These are phyloP conservation scores for Saturnispora saitoi DNA, from an alignment of 805 yeast species.

Conservation along the genomic window DNA sequence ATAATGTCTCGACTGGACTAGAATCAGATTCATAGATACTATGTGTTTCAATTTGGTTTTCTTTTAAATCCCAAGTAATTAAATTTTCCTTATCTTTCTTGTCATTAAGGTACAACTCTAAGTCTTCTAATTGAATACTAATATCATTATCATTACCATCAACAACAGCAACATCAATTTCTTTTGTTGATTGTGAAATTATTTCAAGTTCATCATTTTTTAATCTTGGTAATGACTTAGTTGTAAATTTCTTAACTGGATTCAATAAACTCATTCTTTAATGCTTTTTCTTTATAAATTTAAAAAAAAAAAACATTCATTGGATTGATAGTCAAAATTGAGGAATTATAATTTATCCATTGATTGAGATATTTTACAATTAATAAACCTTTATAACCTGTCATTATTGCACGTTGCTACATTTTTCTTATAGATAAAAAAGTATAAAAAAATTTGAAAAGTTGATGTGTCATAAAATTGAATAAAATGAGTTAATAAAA, in stretches of 20 bases:
- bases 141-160: background rate
- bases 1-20: constrained; percentile 11
- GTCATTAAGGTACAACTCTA: background rate
- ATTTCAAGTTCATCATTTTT: background rate
- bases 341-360: too few relatives aligned
- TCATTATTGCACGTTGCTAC: too few relatives aligned
- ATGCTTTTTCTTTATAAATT: background rate
- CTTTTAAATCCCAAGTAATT: background rate
- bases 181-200: background rate
- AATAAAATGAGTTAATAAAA: too few relatives aligned
- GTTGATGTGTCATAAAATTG: too few relatives aligned
- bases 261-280: background rate
- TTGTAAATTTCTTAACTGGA: background rate
- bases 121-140: background rate
- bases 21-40: constrained; percentile 10
- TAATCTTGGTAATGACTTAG: background rate
- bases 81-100: background rate
- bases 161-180: too few relatives aligned
- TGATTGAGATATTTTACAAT: too few relatives aligned
- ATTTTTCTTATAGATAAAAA: too few relatives aligned
- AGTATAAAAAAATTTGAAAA: too few relatives aligned
- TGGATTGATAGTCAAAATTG: background rate
- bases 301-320: background rate
- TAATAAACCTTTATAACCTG: too few relatives aligned
- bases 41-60: background rate